Base-by-base conservation (phyloP, 2,329 filamentous ascomycete species). In the Ascochyta lentis region DNA sequence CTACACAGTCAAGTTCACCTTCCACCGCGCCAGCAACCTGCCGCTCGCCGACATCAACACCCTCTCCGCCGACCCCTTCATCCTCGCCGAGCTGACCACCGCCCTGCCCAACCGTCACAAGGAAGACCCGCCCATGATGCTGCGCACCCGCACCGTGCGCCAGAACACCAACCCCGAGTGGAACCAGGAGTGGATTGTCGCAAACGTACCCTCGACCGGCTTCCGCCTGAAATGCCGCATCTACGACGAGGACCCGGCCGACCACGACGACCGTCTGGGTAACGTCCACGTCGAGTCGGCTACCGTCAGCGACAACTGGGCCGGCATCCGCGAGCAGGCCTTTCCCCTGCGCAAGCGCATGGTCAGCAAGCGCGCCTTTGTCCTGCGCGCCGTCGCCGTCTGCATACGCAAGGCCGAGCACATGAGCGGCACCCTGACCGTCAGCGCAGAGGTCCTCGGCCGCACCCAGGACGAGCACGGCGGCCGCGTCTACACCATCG, bases 221-320 rank as follows among this genome's bases (percentile, higher is more conserved):
- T 96, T 96, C 77, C 84, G 83, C 53, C 82, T 98, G 64, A 96
- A 96, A 73, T 92, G 91, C 58, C 85, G 91, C 49, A 77, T 98
- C 16, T 96, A 93, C 76, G 94, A 98, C 69, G 94, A 98, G 74
- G 94, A 98, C 76, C 86, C 88, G 31, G 86, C 88, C 1, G 91
- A 97, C 72, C 86, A 89, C 62, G 90, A 98, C 70, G 94, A 98
- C 76, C 84, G 91, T 24, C 82, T 98, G 19, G 94, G 94, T 10
- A 96, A 95, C 69, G 91, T 91, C 3, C 92, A 92, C 42, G 79
- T 96, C 49, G 77, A 84, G 16, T 85, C 90, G 0, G 77, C 81
- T 10, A 71, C 77, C 2, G 71, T 96, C 6, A 80, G 79, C 43
- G 85, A 89, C 38, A 74, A 82, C 35, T 96, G 91, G 91, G 66